phyloP scores from a whole-genome alignment of 2,329 filamentous ascomycete genomes.

The Pseudogymnoascus sp. region DNA sequence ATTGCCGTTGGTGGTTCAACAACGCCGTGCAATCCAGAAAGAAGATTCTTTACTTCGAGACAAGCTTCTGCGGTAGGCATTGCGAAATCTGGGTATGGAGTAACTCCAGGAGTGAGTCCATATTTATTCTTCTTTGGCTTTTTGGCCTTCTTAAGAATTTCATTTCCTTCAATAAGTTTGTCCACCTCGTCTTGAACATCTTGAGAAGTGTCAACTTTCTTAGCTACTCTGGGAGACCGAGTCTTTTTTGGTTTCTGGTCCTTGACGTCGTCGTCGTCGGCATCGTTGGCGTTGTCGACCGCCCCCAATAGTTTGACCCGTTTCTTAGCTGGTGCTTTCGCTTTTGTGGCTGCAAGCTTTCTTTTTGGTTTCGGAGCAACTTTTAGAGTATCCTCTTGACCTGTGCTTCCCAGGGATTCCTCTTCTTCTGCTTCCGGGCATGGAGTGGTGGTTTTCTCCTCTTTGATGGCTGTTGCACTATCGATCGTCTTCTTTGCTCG shows the following conservation, averaged over 20 bases:
- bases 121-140: conserved; percentile 37
- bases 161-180: conserved; percentile 10
- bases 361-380: not conserved
- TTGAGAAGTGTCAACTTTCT: conserved; percentile 11
- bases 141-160: conserved; percentile 12
- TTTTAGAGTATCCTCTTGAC: not conserved
- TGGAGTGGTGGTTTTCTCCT: not conserved
- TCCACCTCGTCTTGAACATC: conserved; percentile 15
- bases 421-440: no score
- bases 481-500: not conserved
- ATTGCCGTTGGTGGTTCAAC: conserved; percentile 58
- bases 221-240: not conserved
- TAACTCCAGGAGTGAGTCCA: conserved; percentile 45
- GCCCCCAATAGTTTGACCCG: not conserved
- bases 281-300: not conserved
- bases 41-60: conserved; percentile 57
- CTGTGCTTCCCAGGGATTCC: not conserved
- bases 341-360: not conserved
- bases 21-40: conserved; percentile 59
- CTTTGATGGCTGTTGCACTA: not conserved
- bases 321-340: not conserved
- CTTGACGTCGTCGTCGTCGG: not conserved
- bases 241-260: conserved; percentile 5
- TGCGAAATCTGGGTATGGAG: conserved; percentile 61
- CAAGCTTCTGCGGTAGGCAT: conserved; percentile 64